Percentiles rank a stretch among this genome's conserved stretches.
Conservation (phyloP, 345 rosid genomes). For the Nasturtium officinale region DNA sequence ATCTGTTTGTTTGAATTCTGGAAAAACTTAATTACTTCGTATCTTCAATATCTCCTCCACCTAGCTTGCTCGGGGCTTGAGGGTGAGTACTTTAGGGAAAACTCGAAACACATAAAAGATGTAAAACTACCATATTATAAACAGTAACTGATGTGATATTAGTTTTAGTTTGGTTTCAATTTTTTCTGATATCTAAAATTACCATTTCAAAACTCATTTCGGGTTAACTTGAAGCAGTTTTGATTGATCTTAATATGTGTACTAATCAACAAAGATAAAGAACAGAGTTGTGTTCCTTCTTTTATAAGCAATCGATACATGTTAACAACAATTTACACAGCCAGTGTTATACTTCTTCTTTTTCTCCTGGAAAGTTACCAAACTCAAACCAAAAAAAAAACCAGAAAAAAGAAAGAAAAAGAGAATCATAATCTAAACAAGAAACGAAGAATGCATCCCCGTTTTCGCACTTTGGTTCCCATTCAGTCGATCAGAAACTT, state of each 20-base stretch:
- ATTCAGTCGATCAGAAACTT: constrained; percentile 28
- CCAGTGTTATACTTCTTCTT: not conserved
- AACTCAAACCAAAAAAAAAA: constrained; percentile 12
- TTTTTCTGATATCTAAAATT: not conserved
- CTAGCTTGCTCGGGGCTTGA: too few relatives aligned
- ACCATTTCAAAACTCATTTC: not conserved
- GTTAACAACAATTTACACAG: constrained; percentile 37
- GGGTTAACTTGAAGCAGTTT: not conserved
- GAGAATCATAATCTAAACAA: constrained; percentile 27
- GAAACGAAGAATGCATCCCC: constrained; percentile 37
- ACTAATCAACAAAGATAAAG: not conserved
- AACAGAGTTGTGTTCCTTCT: constrained; percentile 30
- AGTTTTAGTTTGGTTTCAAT: not conserved
- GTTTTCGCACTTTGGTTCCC: constrained; percentile 40
- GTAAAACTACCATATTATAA: too few relatives aligned
- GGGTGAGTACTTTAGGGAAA: too few relatives aligned
- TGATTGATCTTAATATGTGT: not conserved
- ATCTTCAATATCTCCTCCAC: too few relatives aligned
- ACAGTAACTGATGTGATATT: too few relatives aligned
- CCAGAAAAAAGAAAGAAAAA: not conserved
- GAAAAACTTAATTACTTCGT: too few relatives aligned
- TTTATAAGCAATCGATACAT: constrained; percentile 20
- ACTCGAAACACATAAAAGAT: too few relatives aligned
- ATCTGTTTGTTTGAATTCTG: too few relatives aligned
- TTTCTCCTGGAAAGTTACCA: constrained; percentile 18